Evolutionary conservation across 164 flowering plant genomes (phyloP), one percentile per base, ranked within the genome.

Genomic region (Chloranthus sessilifolius): DNA sequence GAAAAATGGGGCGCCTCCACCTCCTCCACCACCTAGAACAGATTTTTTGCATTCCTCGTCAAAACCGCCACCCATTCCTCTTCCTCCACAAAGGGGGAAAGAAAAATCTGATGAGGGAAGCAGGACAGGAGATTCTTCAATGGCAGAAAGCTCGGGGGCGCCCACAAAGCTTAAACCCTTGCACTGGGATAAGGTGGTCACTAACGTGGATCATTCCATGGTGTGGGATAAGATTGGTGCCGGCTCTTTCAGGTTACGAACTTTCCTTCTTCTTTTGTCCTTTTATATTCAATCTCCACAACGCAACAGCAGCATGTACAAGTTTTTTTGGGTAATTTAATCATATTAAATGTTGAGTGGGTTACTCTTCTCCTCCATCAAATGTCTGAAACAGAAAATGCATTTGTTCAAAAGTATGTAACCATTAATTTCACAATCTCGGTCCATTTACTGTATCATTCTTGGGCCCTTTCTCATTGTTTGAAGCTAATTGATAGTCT

Each of bases 131-230:
- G 53, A 41, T 28, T 7, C 69, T 35, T 43, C 78, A 6, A 14
- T 37, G 0, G 63, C 31, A 45, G 76, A 71, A 22, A 36, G 43
- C 20, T 37, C 45, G 16, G 20, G 24, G 7, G 71, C 59, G 12
- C 78, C 75, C 58, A 66, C 82, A 25, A 84, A 81, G 54, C 28
- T 92, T 64, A 88, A 84, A 71, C 89, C 99, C 1, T 58, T 88
- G 64, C 97, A 86, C 37, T 88, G 96, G 96, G 99, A 88, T 43
- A 82, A 88, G 55, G 76, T 92, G 42, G 73, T 73, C 42, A 67
- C 71, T 0, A 72, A 82, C 35, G 55, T 67, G 0, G 75, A 81
- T 24, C 94, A 86, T 55, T 84, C 99, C 24, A 88, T 81, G 95
- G 95, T 80, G 12, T 84, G 95, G 99, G 80, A 81, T 71, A 82